Evolutionary conservation across 2,329 filamentous ascomycete species (phyloP).

Genomic region (Hortaea sp.): DNA sequence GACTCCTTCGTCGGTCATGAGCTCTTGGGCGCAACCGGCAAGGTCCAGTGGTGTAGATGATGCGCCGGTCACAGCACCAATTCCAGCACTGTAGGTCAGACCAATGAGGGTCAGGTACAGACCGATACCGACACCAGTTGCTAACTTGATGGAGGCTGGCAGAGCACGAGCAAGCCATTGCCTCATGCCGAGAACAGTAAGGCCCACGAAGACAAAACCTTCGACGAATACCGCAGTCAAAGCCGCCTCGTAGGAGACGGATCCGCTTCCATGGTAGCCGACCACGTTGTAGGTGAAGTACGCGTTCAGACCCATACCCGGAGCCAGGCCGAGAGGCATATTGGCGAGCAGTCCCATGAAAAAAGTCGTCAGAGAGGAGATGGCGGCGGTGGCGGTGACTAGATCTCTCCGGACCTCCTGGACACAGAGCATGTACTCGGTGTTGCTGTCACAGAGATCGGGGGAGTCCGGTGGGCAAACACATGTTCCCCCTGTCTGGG

Average conservation of each 20-base stretch:
- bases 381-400: constrained; percentile 76
- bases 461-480: constrained; percentile 48
- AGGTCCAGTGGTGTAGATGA: constrained; percentile 59
- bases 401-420: constrained; percentile 61
- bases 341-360: constrained; percentile 77
- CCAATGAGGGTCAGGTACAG: constrained; percentile 70
- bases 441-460: constrained; percentile 45
- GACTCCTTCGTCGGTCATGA: constrained; percentile 37
- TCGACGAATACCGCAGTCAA: constrained; percentile 83
- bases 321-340: constrained; percentile 63
- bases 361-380: constrained; percentile 69
- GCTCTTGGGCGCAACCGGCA: constrained; percentile 58
- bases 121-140: constrained; percentile 76
- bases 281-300: constrained; percentile 80
- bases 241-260: constrained; percentile 64
- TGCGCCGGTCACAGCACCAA: constrained; percentile 66
- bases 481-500: constrained; percentile 64
- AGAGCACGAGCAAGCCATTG: constrained; percentile 83
- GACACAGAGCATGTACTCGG: constrained; percentile 54
- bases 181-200: constrained; percentile 70
- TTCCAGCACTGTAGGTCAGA: constrained; percentile 70
- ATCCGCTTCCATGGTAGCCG: constrained; percentile 62
- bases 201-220: constrained; percentile 71
- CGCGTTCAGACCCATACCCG: constrained; percentile 74
- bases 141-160: constrained; percentile 75